Evolutionary conservation across 108 stramenopile genomes (phyloP).

Genomic region (Discostella pseudostelligera): DNA sequence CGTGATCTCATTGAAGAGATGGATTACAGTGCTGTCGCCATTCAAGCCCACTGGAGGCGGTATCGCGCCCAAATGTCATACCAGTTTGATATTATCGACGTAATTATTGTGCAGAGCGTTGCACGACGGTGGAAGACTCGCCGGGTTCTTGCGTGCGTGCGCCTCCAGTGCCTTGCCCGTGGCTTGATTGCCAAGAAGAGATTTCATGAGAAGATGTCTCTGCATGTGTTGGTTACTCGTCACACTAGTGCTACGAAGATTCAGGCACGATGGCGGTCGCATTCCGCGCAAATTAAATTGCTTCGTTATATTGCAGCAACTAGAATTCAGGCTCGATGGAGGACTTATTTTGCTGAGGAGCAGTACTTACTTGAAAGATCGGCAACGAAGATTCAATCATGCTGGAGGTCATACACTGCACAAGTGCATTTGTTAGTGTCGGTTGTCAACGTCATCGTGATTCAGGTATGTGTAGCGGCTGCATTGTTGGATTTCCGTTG

Average conservation of each 20-base stretch:
- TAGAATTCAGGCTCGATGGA: conserved; percentile 59
- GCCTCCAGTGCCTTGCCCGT: conserved; percentile 32
- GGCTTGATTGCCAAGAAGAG: conserved; percentile 28
- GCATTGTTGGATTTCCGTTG: background rate
- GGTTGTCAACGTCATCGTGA: conserved; percentile 68
- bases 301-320: conserved; percentile 51
- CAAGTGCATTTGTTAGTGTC: conserved; percentile 51
- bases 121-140: conserved; percentile 26
- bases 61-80: conserved; percentile 51
- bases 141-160: conserved; percentile 23
- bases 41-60: conserved; percentile 59
- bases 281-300: conserved; percentile 50
- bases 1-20: conserved; percentile 26
- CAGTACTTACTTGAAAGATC: conserved; percentile 1
- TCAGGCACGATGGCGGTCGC: conserved; percentile 55
- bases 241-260: conserved; percentile 50
- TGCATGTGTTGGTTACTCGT: conserved; percentile 24
- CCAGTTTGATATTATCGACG: conserved; percentile 59
- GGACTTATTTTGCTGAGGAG: conserved; percentile 33
- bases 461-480: conserved; percentile 38
- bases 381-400: conserved; percentile 47
- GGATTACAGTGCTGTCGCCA: conserved; percentile 45
- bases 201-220: conserved; percentile 15
- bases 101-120: conserved; percentile 70
- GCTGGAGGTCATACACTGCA: conserved; percentile 54